Base-by-base conservation (phyloP, 768 basidiomycete species). In the Tylopilus sp. region DNA sequence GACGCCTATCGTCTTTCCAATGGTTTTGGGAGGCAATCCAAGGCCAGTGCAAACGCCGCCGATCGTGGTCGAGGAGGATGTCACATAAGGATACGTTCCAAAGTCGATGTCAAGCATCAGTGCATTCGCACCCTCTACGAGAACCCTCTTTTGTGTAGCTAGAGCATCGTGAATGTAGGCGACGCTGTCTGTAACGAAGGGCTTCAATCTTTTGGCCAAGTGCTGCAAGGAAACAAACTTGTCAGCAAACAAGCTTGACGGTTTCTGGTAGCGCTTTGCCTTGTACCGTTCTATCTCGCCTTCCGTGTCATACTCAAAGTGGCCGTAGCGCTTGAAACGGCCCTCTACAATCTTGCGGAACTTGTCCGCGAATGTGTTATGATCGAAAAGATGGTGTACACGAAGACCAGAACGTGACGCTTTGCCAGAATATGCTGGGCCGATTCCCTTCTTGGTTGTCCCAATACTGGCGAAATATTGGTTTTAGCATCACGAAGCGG, bases 251-350 rank as follows among this genome's bases (percentile, higher is more conserved):
- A 26, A 47, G 22, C 9, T 25, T 21, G 9, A 42, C 3, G 28
- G 22, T 12, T 13, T 7, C n/a, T 21, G 33, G 25, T 37, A 34
- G 57, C 34, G n/a, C 73, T 33, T n/a, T 54, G 87, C 92, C 83
- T 92, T 86, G 80, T 98, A 98, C 33, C 95, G 85, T 61, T 78
- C 59, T 47, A 99, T 98, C 73, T 99, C 97, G 26, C 84, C 92
- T 66, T 98, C 96, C 11, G 97, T 98, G 68, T 98, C 97, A 68
- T 98, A 98, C 66, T 98, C 95, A 62, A 99, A 99, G 67, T 91
- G 76, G 0, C 97, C 97, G 65, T 98, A 99, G 42, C 97, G 88
- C 75, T 99, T 99, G 78, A 95, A 97, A 14, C 97, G 80, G 2
- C 95, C 93, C 70, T 99, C 97, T 21, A 99, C 96, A 54, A 98